Base-by-base conservation (phyloP, 2,329 filamentous ascomycete species). In the Neopestalotiopsis rosae region DNA sequence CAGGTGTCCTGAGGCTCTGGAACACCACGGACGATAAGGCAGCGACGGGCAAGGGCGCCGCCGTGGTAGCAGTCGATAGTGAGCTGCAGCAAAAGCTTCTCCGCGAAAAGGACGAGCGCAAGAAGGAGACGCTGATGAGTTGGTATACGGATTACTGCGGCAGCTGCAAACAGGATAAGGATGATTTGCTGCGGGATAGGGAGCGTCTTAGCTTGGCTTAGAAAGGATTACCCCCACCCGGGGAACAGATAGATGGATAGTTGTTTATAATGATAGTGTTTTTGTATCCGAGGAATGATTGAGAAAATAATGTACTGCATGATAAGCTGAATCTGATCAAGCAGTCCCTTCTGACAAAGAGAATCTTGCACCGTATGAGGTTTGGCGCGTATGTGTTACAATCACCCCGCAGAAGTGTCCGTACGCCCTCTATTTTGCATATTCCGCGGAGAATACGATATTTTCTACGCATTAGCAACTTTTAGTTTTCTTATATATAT, bases 131-230 rank as follows among this genome's bases (percentile, higher is more conserved):
- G 42, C 77, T 89, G 69, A 78, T 79, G 71, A 74, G 78, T 63
- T 90, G 88, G 87, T 81, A 86, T 69, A 79, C 83, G 3, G 82
- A 81, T 69, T 88, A 90, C 72, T 90, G 88, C 68, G 85, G 86
- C 38, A 89, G 88, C 76, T 90, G 88, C 72, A 81, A 78, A 71
- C 77, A 76, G 12, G 88, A 90, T 73, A 81, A 79, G 69, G 74
- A 76, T 63, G 76, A 63, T 20, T 69, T 79, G 38, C 38, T 77
- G 20, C 63, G 45, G 34, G 71, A 74, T 69, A 73, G 75, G 65
- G 75, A 76, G 67, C 65, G 66, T 24, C 62, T 74, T 67, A 70
- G 69, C 7, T 57, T 75, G 69, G 71, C 62, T 24, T 66, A 64
- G 40, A 52, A n/a, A 52, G 6, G 45, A 52, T 17, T 1, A 59